Conservation (phyloP, 768 basidiomycete species). For the Hygrophorus pudorinus region DNA sequence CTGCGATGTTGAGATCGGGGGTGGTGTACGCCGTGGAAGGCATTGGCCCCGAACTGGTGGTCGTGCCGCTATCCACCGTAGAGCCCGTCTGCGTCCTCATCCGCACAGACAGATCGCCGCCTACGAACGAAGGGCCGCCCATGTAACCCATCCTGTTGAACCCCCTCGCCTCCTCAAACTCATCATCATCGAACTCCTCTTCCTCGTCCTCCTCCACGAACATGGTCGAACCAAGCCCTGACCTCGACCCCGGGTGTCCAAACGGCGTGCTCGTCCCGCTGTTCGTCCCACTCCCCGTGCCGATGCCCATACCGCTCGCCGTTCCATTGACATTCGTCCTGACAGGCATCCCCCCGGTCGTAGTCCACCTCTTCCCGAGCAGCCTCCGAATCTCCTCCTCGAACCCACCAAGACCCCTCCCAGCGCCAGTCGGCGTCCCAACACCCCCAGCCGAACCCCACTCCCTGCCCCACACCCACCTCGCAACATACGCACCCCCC, state of each 20-base stretch:
- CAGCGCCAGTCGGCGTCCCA: conserved; percentile 9
- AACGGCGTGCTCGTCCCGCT: conserved; percentile 66
- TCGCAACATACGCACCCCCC: conserved; percentile 69
- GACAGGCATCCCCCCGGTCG: conserved; percentile 45
- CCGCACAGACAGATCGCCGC: neutral
- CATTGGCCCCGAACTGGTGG: conserved; percentile 19
- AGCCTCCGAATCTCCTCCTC: conserved; percentile 74
- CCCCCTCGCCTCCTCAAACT: conserved; percentile 34
- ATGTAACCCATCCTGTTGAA: conserved; percentile 1
- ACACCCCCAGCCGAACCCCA: conserved; percentile 23
- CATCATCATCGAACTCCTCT: conserved; percentile 52
- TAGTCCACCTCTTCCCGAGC: conserved; percentile 65
- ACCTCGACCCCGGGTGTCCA: conserved; percentile 40
- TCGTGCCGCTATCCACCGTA: conserved; percentile 26
- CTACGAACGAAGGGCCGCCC: conserved; percentile 3
- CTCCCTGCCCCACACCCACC: conserved; percentile 81
- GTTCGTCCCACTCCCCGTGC: conserved; percentile 36
- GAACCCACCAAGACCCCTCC: conserved; percentile 46
- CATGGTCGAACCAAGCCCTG: conserved; percentile 35
- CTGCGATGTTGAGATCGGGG: conserved; percentile 40
- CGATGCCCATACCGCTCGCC: conserved; percentile 13
- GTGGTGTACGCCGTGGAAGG: conserved; percentile 49
- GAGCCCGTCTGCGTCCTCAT: conserved; percentile 47
- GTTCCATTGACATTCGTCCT: conserved; percentile 50
- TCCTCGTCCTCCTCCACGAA: conserved; percentile 74